Percentiles rank a stretch among this genome's conserved stretches.
Evolutionary conservation across 345 rosid species (phyloP).

Genomic region (Pistacia atlantica): DNA sequence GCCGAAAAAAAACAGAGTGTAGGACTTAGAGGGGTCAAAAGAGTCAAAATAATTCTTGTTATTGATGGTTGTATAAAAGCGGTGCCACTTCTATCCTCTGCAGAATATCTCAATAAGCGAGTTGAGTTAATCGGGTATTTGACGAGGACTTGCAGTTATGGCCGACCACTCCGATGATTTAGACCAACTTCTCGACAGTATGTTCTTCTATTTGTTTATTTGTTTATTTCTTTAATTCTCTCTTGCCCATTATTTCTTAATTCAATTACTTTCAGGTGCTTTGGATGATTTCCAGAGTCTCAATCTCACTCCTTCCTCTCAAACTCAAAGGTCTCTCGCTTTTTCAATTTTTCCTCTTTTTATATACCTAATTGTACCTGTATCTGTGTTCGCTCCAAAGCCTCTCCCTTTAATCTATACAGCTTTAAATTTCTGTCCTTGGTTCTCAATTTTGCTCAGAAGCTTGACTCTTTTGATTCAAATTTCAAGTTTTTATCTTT

Average conservation of each 20-base stretch:
- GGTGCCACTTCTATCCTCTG: too few relatives aligned
- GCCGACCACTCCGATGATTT: constrained; percentile 79
- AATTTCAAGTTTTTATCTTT: not conserved
- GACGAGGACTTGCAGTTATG: constrained; percentile 28
- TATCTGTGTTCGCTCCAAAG: not conserved
- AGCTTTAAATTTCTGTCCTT: not conserved
- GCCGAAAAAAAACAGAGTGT: too few relatives aligned
- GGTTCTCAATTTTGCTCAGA: not conserved
- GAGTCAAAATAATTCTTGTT: too few relatives aligned
- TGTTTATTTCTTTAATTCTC: not conserved
- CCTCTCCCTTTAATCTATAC: not conserved
- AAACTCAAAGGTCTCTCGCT: constrained; percentile 50
- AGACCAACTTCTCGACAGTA: constrained; percentile 95
- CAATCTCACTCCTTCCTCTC: constrained; percentile 60
- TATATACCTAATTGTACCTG: not conserved
- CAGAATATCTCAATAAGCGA: too few relatives aligned
- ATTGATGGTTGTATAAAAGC: too few relatives aligned
- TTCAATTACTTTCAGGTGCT: constrained; percentile 63
- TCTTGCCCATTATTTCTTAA: not conserved
- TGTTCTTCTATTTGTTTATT: constrained; percentile 12
- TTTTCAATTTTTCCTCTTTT: not conserved
- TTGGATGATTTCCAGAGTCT: constrained; percentile 96
- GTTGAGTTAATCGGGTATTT: not conserved
- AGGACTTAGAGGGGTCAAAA: too few relatives aligned
- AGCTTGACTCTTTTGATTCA: not conserved